These are phyloP conservation scores for Paramecium caudatum DNA, from an alignment of 73 alveolate genomes.

Conservation along the genomic window DNA sequence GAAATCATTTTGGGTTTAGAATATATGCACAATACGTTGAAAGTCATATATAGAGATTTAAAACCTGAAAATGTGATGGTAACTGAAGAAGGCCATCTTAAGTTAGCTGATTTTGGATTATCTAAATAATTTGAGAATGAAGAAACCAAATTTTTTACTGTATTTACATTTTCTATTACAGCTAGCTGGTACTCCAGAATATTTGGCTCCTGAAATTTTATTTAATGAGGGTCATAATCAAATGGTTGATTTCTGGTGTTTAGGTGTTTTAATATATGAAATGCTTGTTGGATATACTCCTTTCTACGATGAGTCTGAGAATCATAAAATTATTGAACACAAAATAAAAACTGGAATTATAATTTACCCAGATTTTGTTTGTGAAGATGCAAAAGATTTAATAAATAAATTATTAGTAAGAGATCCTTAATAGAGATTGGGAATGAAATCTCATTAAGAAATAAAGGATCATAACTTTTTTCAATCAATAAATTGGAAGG, in stretches of 20 bases:
- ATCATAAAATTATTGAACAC: slow-evolving; percentile 28
- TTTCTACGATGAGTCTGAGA: slow-evolving; percentile 2
- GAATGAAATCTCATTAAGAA: slow-evolving; percentile 60
- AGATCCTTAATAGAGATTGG: slow-evolving; percentile 59
- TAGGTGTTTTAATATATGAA: slow-evolving; percentile 58
- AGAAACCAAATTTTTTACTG: slow-evolving; percentile 70
- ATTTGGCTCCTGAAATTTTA: slow-evolving; percentile 65
- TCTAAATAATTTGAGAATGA: slow-evolving; percentile 78
- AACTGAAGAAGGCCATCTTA: slow-evolving; percentile 86
- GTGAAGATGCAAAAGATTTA: slow-evolving; percentile 37
- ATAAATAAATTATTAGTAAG: neutral
- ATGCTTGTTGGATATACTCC: slow-evolving; percentile 68
- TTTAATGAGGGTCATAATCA: slow-evolving; percentile 57
- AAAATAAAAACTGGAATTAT: neutral
- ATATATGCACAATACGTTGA: slow-evolving; percentile 67
- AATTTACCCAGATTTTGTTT: neutral
- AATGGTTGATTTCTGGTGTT: slow-evolving; percentile 56
- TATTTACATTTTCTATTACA: slow-evolving; percentile 28
- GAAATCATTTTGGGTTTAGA: slow-evolving; percentile 68
- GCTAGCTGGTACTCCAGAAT: slow-evolving; percentile 71
- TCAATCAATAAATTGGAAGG: slow-evolving; percentile 79
- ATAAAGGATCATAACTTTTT: slow-evolving; percentile 80
- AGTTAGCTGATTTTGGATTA: slow-evolving; percentile 87
- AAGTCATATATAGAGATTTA: slow-evolving; percentile 79
- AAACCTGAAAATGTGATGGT: slow-evolving; percentile 86